Percentiles rank a stretch among this genome's conserved stretches.
These are phyloP conservation scores for Coemansia sp. DNA, from an alignment of 371 early-diverging fungal species.

Conservation along the genomic window DNA sequence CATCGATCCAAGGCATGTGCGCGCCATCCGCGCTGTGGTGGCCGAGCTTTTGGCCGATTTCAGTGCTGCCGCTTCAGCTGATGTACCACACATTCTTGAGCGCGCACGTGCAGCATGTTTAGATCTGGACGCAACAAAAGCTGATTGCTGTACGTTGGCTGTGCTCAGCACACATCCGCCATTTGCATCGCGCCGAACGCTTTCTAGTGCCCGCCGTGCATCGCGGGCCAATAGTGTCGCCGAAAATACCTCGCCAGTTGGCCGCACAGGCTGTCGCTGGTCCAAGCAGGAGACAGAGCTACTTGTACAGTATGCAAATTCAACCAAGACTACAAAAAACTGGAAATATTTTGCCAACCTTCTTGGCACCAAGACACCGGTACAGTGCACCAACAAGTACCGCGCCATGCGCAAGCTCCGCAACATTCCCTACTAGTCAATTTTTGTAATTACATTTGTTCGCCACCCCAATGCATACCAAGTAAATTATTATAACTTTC, in stretches of 20 bases:
- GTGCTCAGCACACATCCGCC: conserved; percentile 20
- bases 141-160: conserved; percentile 16
- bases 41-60: neutral
- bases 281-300: conserved; percentile 21
- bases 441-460: neutral
- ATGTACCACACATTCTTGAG: conserved; percentile 10
- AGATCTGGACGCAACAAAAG: neutral
- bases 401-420: conserved; percentile 12
- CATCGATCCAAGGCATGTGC: conserved; percentile 2
- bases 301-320: conserved; percentile 18
- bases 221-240: neutral
- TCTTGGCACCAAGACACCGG: conserved; percentile 27
- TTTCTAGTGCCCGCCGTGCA: neutral
- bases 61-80: neutral
- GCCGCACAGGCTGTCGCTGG: conserved; percentile 18
- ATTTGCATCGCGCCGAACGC: conserved; percentile 12
- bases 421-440: neutral
- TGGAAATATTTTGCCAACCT: conserved; percentile 25
- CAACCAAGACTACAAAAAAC: conserved; percentile 11
- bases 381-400: conserved; percentile 41
- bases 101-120: conserved; percentile 10
- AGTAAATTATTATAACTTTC: neutral
- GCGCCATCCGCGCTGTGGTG: conserved; percentile 8
- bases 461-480: neutral
- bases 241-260: neutral